Base-by-base conservation (phyloP, 257 asterid species). In the Jacaranda copaia region DNA sequence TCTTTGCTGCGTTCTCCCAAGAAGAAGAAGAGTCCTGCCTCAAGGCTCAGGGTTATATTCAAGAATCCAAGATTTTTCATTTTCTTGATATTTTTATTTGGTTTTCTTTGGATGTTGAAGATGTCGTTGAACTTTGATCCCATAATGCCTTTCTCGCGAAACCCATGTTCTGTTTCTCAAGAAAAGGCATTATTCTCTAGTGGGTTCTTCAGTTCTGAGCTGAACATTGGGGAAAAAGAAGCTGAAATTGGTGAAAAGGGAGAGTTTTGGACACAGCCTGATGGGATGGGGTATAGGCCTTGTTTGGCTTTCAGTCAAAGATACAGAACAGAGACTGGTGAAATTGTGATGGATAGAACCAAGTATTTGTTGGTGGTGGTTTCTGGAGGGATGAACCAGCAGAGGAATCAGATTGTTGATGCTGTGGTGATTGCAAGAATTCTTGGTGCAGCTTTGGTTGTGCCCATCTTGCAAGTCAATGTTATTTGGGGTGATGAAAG, bases 401-500 rank as follows among this genome's bases (percentile, higher is more conserved):
- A 95, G 85, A 86, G 98, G 90, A 93, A 95, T 83, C 99, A 95
- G 88, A 91, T 95, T 83, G 98, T 95, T 67, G 99, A 95, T 82
- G 98, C 99, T 56, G 99, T 95, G 5, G 97, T 95, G 46, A 93
- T 95, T 83, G 96, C 99, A 0, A 91, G 98, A 42, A 89, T 95
- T 61, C 95, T 95, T 59, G 98, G 98, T 18, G 99, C 99, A n/a
- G 87, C 97, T 77, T 79, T 95, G 75, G 97, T 95, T 79, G 97
- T 95, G 69, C 99, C 99, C 56, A 87, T 84, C 73, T 83, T 95
- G 89, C 99, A 93, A 86, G 97, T 95, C 51, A 95, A 95, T 86
- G 97, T 91, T 59, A 95, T 95, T 14, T 95, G 98, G 99, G 96
- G 97, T 62, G 99, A 95, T 76, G 99, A 95, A 79, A 95, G 99